Percentiles rank a stretch among this genome's conserved stretches.
Conservation (phyloP, 768 basidiomycete genomes). For the Pleurotus tuoliensis region DNA sequence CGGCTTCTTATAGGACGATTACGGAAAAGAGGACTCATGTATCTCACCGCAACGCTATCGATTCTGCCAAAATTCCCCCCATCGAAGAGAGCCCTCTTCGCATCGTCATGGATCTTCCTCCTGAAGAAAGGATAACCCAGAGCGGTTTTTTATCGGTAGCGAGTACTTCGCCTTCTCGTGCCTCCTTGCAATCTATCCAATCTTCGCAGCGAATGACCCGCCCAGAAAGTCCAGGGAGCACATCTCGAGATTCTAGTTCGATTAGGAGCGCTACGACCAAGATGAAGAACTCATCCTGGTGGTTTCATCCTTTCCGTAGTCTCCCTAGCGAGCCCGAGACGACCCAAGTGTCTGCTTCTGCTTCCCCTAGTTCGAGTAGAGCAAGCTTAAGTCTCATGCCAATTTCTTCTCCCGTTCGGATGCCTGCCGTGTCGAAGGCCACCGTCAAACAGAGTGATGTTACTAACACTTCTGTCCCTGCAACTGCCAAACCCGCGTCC, state of each 20-base stretch:
- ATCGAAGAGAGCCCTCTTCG: constrained; percentile 71
- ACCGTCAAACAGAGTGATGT: constrained; percentile 26
- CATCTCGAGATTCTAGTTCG: constrained; percentile 22
- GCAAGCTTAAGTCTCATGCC: constrained; percentile 19
- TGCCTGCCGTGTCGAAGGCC: constrained; percentile 29
- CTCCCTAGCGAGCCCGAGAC: constrained; percentile 62
- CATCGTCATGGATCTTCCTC: constrained; percentile 47
- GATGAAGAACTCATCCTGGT: constrained; percentile 72
- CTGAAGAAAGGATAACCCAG: constrained; percentile 31
- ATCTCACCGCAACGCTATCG: constrained; percentile 47
- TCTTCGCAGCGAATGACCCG: constrained; percentile 49
- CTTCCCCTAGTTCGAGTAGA: constrained; percentile 26
- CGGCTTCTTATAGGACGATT: constrained; percentile 31
- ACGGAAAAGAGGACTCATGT: constrained; percentile 33
- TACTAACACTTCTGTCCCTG: constrained; percentile 31
- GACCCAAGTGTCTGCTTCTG: constrained; percentile 48
- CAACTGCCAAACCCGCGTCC: constrained; percentile 38
- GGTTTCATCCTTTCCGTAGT: constrained; percentile 72
- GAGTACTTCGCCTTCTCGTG: constrained; percentile 63
- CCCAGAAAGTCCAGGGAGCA: constrained; percentile 15
- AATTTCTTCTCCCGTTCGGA: constrained; percentile 29
- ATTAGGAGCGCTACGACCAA: constrained; percentile 43
- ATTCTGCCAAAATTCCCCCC: constrained; percentile 43
- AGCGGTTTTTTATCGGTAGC: constrained; percentile 21
- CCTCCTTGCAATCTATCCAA: constrained; percentile 55